Conservation (phyloP, 1,139 yeast genomes). For the Geotrichum klebahnii region DNA sequence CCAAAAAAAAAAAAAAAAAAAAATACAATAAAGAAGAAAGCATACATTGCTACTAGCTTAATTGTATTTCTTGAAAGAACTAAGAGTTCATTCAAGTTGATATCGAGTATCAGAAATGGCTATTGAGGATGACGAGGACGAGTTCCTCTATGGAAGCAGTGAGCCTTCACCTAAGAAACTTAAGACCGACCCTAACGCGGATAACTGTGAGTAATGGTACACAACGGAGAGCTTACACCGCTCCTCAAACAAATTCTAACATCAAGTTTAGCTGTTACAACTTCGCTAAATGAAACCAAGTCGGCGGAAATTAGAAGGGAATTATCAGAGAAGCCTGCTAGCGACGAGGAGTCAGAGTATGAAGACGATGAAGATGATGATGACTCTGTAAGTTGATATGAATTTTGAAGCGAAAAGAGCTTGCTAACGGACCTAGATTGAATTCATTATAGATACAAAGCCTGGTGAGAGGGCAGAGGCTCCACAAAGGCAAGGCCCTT, state of each 20-base stretch:
- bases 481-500: constrained; percentile 34
- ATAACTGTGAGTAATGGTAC: too few species aligned
- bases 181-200: constrained; percentile 30
- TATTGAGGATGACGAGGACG: constrained; percentile 60
- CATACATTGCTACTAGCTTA: background rate
- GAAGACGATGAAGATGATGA: constrained; percentile 26
- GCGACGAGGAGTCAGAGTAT: constrained; percentile 19
- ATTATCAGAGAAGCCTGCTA: background rate
- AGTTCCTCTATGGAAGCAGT: constrained; percentile 68
- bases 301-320: too few species aligned
- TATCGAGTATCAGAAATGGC: constrained; percentile 8
- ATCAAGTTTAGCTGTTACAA: background rate
- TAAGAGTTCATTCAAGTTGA: background rate
- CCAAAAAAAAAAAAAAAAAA: too few species aligned
- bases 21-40: too few species aligned
- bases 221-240: too few species aligned
- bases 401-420: background rate
- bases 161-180: constrained; percentile 48
- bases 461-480: constrained; percentile 39
- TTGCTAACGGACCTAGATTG: constrained; percentile 44
- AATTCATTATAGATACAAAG: constrained; percentile 55
- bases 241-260: background rate
- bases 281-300: too few species aligned
- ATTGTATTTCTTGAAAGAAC: background rate
- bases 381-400: constrained; percentile 10